phyloP scores from a whole-genome alignment of 148 eudicot species.

The Mesembryanthemum crystallinum region DNA sequence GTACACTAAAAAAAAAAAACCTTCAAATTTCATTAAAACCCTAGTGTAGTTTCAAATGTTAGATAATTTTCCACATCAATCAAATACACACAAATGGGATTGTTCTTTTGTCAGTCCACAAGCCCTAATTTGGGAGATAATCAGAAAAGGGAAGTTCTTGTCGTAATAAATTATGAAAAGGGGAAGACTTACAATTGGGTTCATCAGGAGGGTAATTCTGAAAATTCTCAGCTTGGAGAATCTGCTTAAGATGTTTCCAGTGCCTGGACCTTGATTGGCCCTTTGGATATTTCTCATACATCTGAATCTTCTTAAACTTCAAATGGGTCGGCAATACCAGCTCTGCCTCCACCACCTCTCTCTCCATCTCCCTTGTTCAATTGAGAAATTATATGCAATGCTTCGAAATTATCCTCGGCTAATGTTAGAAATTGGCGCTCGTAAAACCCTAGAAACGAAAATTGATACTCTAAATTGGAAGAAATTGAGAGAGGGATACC shows the following conservation, averaged over 20 bases:
- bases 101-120: neutral
- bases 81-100: neutral
- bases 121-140: neutral
- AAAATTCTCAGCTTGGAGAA: slow-evolving; percentile 83
- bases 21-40: neutral
- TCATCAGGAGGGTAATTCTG: slow-evolving; percentile 53
- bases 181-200: slow-evolving; percentile 66
- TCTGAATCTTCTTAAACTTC: slow-evolving; percentile 78
- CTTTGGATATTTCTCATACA: slow-evolving; percentile 86
- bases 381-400: too few relatives aligned
- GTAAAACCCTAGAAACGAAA: neutral
- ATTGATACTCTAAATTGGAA: neutral
- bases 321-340: slow-evolving; percentile 70
- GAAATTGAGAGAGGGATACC: neutral
- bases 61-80: neutral
- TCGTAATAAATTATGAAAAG: neutral
- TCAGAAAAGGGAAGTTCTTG: neutral
- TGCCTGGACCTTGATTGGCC: slow-evolving; percentile 80
- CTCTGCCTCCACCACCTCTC: slow-evolving; percentile 75
- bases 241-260: slow-evolving; percentile 97
- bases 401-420: neutral
- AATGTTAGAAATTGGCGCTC: neutral
- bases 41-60: neutral
- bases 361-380: slow-evolving; percentile 51
- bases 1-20: neutral